phyloP scores from a whole-genome alignment of 176 grass and related monocot species.

The Oryza nivara region DNA sequence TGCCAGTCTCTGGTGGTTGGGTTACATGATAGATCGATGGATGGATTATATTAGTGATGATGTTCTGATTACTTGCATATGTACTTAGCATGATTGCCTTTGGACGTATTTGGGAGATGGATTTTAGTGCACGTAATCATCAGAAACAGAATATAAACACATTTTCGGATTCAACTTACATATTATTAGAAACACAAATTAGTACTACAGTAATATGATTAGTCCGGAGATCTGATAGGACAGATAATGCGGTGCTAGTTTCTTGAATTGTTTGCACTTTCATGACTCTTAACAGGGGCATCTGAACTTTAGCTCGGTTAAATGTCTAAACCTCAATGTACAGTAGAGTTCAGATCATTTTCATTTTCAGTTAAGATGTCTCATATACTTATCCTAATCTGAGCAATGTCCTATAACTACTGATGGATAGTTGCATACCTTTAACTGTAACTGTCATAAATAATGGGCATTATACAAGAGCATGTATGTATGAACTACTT shows the following conservation, averaged over 20 bases:
- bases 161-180: background rate
- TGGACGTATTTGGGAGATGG: constrained; percentile 22
- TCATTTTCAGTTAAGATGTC: background rate
- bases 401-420: background rate
- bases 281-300: background rate
- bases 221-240: background rate
- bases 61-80: constrained; percentile 26
- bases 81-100: constrained; percentile 22
- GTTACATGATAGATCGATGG: constrained; percentile 11
- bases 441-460: background rate
- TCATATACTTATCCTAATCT: too few species aligned
- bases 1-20: constrained; percentile 42
- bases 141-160: background rate
- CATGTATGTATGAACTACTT: too few species aligned
- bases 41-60: constrained; percentile 13
- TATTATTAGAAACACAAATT: background rate
- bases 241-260: background rate
- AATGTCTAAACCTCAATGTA: background rate
- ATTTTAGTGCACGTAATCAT: constrained; percentile 34
- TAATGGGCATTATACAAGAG: background rate
- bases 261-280: background rate
- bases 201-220: background rate
- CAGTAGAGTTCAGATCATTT: too few species aligned
- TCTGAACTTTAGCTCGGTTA: background rate
- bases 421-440: background rate